phyloP scores from a whole-genome alignment of 805 yeast genomes.

The Metschnikowia noctiluminum region DNA sequence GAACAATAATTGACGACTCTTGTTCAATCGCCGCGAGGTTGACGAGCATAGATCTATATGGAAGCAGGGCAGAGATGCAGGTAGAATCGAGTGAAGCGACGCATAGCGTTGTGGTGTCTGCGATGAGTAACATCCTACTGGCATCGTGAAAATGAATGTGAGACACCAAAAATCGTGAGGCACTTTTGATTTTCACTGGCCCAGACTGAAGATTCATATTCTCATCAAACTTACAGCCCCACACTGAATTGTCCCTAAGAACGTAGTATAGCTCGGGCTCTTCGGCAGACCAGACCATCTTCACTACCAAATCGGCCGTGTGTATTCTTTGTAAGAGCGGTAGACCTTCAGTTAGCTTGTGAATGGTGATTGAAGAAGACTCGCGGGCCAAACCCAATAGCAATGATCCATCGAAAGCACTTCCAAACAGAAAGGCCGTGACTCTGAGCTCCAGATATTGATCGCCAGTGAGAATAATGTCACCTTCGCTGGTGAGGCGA shows the following conservation, averaged over 20 bases:
- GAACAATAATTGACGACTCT: not conserved
- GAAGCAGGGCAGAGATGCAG: conserved; percentile 1
- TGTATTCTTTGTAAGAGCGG: conserved; percentile 6
- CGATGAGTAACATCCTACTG: conserved; percentile 1
- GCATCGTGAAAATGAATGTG: conserved; percentile 1
- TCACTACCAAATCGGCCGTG: conserved; percentile 12
- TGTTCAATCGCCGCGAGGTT: conserved; percentile 5
- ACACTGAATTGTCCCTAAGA: conserved; percentile 20
- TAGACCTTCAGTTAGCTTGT: conserved; percentile 9
- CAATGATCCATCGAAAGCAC: conserved; percentile 6
- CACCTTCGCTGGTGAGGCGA: conserved; percentile 18
- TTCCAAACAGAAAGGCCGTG: conserved; percentile 26
- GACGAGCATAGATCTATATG: conserved; percentile 6
- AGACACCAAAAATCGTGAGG: conserved; percentile 16
- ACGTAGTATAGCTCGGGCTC: conserved; percentile 11
- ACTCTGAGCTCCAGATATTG: conserved; percentile 25
- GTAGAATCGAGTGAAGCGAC: not conserved
- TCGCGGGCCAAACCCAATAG: conserved; percentile 17
- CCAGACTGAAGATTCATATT: not conserved
- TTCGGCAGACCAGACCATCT: conserved; percentile 18
- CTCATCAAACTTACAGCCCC: conserved; percentile 3
- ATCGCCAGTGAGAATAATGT: conserved; percentile 19
- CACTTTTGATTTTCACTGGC: conserved; percentile 3
- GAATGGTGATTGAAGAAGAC: conserved; percentile 16
- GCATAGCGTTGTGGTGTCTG: conserved; percentile 10